Conservation (phyloP, 768 basidiomycete species). For the Rhizopogon vinicolor region DNA sequence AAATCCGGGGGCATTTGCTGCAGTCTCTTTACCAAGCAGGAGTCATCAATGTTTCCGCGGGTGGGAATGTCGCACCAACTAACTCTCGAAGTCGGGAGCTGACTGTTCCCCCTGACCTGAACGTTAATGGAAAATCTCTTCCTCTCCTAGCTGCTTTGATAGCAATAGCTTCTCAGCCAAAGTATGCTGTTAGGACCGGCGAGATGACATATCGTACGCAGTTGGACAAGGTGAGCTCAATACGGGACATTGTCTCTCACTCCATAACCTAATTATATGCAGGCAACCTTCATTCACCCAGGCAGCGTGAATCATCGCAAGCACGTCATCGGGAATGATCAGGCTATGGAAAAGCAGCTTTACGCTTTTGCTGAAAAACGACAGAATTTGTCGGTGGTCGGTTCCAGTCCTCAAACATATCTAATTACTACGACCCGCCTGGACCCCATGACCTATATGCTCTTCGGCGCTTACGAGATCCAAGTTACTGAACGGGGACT, state of each 20-base stretch:
- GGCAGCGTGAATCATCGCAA: conserved; percentile 82
- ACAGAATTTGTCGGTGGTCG: conserved; percentile 56
- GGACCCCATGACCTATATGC: conserved; percentile 84
- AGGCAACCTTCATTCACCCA: conserved; percentile 80
- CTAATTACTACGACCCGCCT: conserved; percentile 79
- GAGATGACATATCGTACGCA: conserved; percentile 68
- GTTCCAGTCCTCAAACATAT: conserved; percentile 53
- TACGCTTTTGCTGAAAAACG: conserved; percentile 84
- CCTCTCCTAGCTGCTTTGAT: conserved; percentile 82
- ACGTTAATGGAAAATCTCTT: conserved; percentile 65
- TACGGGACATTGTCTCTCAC: background rate
- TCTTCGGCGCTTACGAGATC: conserved; percentile 85
- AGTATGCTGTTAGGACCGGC: conserved; percentile 77
- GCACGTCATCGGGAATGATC: conserved; percentile 26
- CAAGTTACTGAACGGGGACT: conserved; percentile 66
- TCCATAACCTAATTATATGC: conserved; percentile 7
- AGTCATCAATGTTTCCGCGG: conserved; percentile 76
- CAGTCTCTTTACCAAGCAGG: conserved; percentile 76
- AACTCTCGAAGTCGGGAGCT: conserved; percentile 28
- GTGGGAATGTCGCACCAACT: conserved; percentile 38
- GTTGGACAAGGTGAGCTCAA: conserved; percentile 68
- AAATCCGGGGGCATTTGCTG: conserved; percentile 74
- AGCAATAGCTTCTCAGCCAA: conserved; percentile 82
- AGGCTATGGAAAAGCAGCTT: conserved; percentile 57
- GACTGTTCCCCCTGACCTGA: conserved; percentile 61